phyloP scores from a whole-genome alignment of 495 filamentous ascomycete genomes.

The Neurospora terricola region DNA sequence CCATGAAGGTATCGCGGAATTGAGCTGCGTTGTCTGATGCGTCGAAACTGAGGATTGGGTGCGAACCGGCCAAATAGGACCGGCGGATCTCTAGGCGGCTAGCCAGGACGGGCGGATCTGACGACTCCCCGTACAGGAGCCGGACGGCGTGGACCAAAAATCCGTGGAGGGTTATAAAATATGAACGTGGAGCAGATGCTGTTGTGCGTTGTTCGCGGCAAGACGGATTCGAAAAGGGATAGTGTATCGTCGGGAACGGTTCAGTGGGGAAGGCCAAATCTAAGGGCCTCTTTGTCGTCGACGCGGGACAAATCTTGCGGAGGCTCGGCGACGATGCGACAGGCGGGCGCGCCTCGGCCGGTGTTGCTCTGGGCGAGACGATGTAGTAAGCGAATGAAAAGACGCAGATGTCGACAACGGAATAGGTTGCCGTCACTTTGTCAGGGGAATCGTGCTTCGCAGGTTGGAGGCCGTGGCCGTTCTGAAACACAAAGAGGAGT shows the following conservation, averaged over 20 bases:
- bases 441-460: conserved; percentile 16
- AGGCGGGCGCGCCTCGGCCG: neutral
- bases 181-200: neutral
- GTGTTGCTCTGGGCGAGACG: neutral
- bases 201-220: neutral
- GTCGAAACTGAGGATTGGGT: conserved; percentile 27
- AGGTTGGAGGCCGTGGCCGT: conserved; percentile 23
- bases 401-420: conserved; percentile 11
- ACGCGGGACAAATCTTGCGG: neutral
- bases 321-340: neutral
- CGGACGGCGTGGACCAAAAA: conserved; percentile 4
- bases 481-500: conserved; percentile 38
- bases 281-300: neutral
- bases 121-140: conserved; percentile 19
- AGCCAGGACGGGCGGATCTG: conserved; percentile 26
- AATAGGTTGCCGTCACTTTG: conserved; percentile 3
- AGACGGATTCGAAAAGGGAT: conserved; percentile 12
- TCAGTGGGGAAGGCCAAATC: neutral
- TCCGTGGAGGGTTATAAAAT: neutral
- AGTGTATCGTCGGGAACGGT: neutral
- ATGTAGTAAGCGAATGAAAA: neutral
- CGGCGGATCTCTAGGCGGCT: conserved; percentile 27
- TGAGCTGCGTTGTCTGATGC: conserved; percentile 16
- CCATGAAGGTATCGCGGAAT: conserved; percentile 19
- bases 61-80: conserved; percentile 28